Base-by-base conservation (phyloP, 2,329 filamentous ascomycete genomes). In the Fusarium sp. region DNA sequence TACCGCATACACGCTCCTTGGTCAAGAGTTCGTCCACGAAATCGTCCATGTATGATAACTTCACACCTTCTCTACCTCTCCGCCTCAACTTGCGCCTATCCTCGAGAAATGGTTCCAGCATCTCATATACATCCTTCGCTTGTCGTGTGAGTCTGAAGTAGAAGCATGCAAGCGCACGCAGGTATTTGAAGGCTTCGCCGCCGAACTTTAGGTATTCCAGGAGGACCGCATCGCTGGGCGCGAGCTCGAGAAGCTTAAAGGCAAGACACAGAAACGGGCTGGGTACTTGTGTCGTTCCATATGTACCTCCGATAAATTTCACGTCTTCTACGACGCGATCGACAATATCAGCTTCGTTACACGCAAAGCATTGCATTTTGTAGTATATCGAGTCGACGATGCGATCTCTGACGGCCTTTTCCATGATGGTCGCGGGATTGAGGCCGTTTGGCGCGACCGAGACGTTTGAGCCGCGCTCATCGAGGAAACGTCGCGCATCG, bases 341-440 rank as follows among this genome's bases (percentile, higher is more conserved):
- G 74, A 97, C 91, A 8, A 99, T 84, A 80, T 90, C 88, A 55
- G 89, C 88, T 78, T 91, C 89, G 83, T 98, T 99, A 71, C 99
- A 86, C 43, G 92, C 96, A 81, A 98, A 99, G 80, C 96, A 98
- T 83, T 98, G 94, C 82, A 98, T 96, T 81, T 98, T 98, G 92
- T 94, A 99, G 84, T 97, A 99, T 82, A 97, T 97, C 55, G 90
- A 93, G 77, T 97, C 94, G 73, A 94, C 90, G 80, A 99, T 98
- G 78, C 96, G 94, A 82, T 99, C 96, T 77, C 93, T 92, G 71
- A 98, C 93, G 42, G 94, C 92, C 80, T 97, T 97, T 81, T 98
- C 95, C 87, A 98, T 92, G 64, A 98, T 92, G 7, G 92, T 94
- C n/a, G 94, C 93, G 1, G 95, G 95, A 82, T 98, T 98, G 76